Base-by-base conservation (phyloP, 2,329 filamentous ascomycete genomes). In the Trichophyton schoenleinii region DNA sequence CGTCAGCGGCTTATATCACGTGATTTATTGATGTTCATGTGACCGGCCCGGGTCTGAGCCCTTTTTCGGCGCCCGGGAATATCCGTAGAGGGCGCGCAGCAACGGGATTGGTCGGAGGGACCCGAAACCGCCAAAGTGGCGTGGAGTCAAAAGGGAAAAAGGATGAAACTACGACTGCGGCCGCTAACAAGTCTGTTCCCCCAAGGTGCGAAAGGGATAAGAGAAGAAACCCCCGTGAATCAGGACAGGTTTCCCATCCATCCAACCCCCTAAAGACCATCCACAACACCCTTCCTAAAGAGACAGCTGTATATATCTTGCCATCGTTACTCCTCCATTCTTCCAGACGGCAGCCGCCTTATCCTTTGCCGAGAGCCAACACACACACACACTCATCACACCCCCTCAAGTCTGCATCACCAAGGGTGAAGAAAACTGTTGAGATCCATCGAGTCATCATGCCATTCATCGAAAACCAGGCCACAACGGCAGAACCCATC, bases 401-500 rank as follows among this genome's bases (percentile, higher is more conserved):
- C 49, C 49, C 34, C 25, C 41, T 2, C 2, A 38, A 11, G 8
- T 38, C 3, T 38, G 34, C 34, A 38, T 11, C 34, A 9, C 34
- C 8, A 3, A 44, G n/a, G 13, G n/a, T 13, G n/a, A 44, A 44
- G n/a, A 44, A 44, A 53, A 7, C 22, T 31, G 44, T 48, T 48
- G 44, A 48, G 49, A 53, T 28, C 28, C 44, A 48, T 48, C 44
- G 44, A 25, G 20, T 20, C 49, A 53, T 28, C 49, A 53, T 53
- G 49, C 49, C 49, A 28, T 53, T 53, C 49, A 53, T 53, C 49
- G 64, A 60, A 22, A 57, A 48, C 53, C 25, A 62, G 28, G 31
- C 62, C 41, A 34, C 65, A 9, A 60, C 64, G 8, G 60, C 63
- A 11, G 58, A 63, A 22, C 41, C 53, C 49, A 53, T 53, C 49